phyloP scores from a whole-genome alignment of 192 early-diverging fungal genomes.

The Linnemannia schmuckeri region DNA sequence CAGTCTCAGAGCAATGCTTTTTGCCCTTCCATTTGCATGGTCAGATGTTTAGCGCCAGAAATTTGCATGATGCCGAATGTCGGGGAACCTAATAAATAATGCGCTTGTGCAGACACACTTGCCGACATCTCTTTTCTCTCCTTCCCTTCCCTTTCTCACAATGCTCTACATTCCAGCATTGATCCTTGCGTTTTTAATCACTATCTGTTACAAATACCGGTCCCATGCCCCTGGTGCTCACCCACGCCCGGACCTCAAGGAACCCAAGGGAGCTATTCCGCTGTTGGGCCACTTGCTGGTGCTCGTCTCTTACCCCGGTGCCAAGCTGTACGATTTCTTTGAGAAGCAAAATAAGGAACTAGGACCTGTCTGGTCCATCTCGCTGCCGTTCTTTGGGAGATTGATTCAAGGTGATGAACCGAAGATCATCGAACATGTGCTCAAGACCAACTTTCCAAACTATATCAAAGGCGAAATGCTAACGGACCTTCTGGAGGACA shows the following conservation, averaged over 20 bases:
- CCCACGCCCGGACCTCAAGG: conserved; percentile 5
- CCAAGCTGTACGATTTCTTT: conserved; percentile 12
- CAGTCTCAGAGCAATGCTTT: too few relatives aligned
- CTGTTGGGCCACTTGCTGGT: conserved; percentile 4
- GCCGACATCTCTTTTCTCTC: too few relatives aligned
- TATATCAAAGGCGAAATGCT: background rate
- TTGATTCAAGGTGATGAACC: conserved; percentile 10
- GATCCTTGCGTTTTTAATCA: background rate
- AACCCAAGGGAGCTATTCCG: conserved; percentile 8
- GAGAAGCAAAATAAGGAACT: conserved; percentile 25
- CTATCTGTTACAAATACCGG: background rate
- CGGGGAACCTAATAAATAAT: too few relatives aligned
- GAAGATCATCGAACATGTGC: conserved; percentile 11
- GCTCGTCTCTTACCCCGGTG: background rate
- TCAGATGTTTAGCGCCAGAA: too few relatives aligned
- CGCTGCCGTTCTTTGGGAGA: conserved; percentile 14
- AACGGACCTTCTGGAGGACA: background rate
- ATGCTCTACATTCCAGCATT: background rate
- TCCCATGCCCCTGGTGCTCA: conserved; percentile 3
- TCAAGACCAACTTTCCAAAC: conserved; percentile 16
- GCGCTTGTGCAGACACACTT: too few relatives aligned
- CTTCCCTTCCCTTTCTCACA: too few relatives aligned
- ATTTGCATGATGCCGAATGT: too few relatives aligned
- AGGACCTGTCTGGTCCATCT: conserved; percentile 28
- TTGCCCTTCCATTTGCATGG: too few relatives aligned